Conservation (phyloP, 78 protist genomes). For the Dictyostelium intermedium region DNA sequence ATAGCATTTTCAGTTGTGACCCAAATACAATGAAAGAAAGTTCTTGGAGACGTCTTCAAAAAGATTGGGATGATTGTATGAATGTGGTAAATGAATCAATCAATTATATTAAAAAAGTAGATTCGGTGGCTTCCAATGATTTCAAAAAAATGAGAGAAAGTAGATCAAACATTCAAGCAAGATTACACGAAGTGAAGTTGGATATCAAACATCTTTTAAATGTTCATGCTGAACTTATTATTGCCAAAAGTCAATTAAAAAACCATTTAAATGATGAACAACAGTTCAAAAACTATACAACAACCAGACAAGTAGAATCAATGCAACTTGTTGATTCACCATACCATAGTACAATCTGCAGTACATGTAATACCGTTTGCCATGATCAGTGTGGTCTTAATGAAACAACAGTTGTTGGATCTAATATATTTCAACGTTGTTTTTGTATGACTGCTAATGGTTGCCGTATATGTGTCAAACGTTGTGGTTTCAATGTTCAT, state of each 20-base stretch:
- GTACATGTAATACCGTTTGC: slow-evolving; percentile 9
- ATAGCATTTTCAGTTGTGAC: neutral
- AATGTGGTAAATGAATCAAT: neutral
- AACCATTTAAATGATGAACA: neutral
- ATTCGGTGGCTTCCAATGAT: neutral
- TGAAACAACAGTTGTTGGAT: neutral
- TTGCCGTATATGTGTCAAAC: neutral
- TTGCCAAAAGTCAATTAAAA: neutral
- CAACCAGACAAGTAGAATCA: neutral
- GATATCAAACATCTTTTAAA: neutral
- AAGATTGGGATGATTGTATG: neutral
- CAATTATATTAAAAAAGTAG: neutral
- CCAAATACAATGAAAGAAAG: neutral
- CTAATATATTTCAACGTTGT: neutral
- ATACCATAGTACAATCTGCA: slow-evolving; percentile 15
- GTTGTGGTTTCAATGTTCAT: neutral
- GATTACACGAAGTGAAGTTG: neutral
- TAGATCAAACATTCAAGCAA: neutral
- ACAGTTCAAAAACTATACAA: neutral
- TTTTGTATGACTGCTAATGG: neutral
- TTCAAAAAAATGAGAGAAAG: neutral
- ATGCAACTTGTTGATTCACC: neutral
- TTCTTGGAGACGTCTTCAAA: neutral
- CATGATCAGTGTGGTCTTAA: slow-evolving; percentile 2
- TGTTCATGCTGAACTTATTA: neutral